Evolutionary conservation across 2,329 filamentous ascomycete species (phyloP).

Genomic region (Plectosphaerella sp.): DNA sequence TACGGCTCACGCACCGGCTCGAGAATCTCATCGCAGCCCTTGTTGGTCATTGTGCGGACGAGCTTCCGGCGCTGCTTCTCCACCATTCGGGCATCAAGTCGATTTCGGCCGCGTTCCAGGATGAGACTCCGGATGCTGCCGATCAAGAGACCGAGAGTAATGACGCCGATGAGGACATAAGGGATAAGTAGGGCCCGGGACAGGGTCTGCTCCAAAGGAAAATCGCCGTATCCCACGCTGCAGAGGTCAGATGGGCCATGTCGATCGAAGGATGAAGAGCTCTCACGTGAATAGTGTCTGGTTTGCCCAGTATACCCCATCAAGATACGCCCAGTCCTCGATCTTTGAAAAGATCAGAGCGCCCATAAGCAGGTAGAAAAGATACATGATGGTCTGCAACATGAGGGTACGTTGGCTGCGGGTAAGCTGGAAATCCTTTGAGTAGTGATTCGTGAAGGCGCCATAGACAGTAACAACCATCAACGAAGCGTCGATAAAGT

Average conservation of each 20-base stretch:
- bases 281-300: slow-evolving; percentile 56
- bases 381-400: slow-evolving; percentile 82
- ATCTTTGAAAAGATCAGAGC: slow-evolving; percentile 70
- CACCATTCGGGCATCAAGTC: slow-evolving; percentile 52
- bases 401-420: slow-evolving; percentile 83
- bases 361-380: slow-evolving; percentile 75
- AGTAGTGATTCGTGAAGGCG: slow-evolving; percentile 65
- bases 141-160: slow-evolving; percentile 80
- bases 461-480: slow-evolving; percentile 78
- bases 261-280: no score
- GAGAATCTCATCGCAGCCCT: slow-evolving; percentile 42
- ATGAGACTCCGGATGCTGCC: slow-evolving; percentile 68
- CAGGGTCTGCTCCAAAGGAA: slow-evolving; percentile 41
- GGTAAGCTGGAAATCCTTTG: slow-evolving; percentile 73
- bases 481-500: slow-evolving; percentile 72
- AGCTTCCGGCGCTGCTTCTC: slow-evolving; percentile 52
- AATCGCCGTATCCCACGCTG: slow-evolving; percentile 55
- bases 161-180: slow-evolving; percentile 77
- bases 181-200: slow-evolving; percentile 74
- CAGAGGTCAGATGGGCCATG: no score
- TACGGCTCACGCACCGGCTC: slow-evolving; percentile 35
- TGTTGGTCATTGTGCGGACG: slow-evolving; percentile 38
- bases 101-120: slow-evolving; percentile 51
- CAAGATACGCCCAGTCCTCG: slow-evolving; percentile 71
- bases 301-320: slow-evolving; percentile 76